These are phyloP conservation scores for Curvularia eragrostidis DNA, from an alignment of 2,329 filamentous ascomycete species.

Conservation along the genomic window DNA sequence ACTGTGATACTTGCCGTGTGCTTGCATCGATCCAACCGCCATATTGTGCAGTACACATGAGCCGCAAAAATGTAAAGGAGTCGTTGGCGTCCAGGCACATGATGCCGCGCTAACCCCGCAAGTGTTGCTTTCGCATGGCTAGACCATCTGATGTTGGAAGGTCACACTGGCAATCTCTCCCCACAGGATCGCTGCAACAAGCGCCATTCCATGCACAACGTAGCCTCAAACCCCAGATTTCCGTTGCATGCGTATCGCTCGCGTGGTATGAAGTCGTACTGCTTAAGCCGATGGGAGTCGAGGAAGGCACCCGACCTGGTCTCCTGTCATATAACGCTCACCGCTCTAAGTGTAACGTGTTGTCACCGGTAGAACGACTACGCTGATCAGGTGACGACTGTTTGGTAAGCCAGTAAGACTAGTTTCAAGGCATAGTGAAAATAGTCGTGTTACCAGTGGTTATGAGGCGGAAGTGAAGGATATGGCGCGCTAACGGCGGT, in stretches of 20 bases:
- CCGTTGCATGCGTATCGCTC: slow-evolving; percentile 20
- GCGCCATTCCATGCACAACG: background rate
- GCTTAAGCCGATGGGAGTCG: background rate
- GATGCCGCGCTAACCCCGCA: slow-evolving; percentile 17
- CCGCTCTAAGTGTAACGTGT: slow-evolving; percentile 1
- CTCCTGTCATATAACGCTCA: slow-evolving; percentile 10
- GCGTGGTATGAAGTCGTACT: slow-evolving; percentile 20
- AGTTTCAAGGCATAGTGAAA: background rate
- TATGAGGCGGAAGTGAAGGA: background rate
- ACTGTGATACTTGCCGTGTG: background rate
- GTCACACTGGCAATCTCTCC: slow-evolving; percentile 21
- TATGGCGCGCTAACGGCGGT: background rate
- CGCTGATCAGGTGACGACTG: background rate
- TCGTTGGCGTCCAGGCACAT: background rate
- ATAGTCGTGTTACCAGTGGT: background rate
- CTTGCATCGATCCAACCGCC: background rate
- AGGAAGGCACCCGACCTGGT: background rate
- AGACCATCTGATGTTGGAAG: slow-evolving; percentile 19
- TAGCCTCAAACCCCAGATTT: slow-evolving; percentile 2
- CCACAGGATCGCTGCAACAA: slow-evolving; percentile 6
- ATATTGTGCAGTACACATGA: background rate
- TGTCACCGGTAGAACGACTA: background rate
- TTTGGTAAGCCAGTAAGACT: background rate
- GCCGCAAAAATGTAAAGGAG: background rate
- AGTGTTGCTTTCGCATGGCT: slow-evolving; percentile 6